A percentile compares a stretch with the other conserved stretches of the same genome.
Conservation (phyloP, 441 rosid species). For the Populus hybrid region DNA sequence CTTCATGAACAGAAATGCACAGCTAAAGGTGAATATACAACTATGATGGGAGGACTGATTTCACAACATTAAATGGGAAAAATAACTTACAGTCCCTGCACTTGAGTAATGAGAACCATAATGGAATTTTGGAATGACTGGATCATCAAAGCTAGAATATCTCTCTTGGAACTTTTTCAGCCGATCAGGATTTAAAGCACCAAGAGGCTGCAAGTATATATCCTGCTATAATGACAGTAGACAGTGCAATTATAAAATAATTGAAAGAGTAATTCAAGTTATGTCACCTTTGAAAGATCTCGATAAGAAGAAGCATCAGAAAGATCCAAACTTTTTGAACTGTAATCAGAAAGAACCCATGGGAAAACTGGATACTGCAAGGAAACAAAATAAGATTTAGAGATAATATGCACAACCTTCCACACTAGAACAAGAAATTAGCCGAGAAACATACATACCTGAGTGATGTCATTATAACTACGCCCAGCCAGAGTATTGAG, state of each 20-base stretch:
- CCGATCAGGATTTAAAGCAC: conserved; percentile 87
- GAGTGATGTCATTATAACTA: conserved; percentile 99
- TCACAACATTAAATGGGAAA: conserved; percentile 16
- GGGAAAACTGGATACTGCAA: conserved; percentile 99
- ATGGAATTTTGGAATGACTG: conserved; percentile 98
- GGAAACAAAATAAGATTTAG: conserved; percentile 23
- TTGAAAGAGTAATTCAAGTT: conserved; percentile 30
- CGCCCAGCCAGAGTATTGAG: conserved; percentile 99
- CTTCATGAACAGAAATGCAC: conserved; percentile 9
- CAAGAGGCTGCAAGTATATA: conserved; percentile 83
- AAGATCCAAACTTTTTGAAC: conserved; percentile 77
- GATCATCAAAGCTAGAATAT: conserved; percentile 98
- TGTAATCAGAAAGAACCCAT: conserved; percentile 93
- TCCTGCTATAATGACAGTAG: conserved; percentile 25
- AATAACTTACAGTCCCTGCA: conserved; percentile 85
- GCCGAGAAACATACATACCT: conserved; percentile 56
- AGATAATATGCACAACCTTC: conserved; percentile 10
- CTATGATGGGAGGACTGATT: conserved; percentile 18
- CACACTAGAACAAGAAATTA: neutral
- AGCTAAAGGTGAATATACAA: conserved; percentile 3
- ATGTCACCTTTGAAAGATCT: conserved; percentile 94
- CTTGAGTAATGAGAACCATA: conserved; percentile 99
- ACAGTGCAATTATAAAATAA: conserved; percentile 17
- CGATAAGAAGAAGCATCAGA: conserved; percentile 82
- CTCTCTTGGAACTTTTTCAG: conserved; percentile 92